Percentiles rank a stretch among this genome's conserved stretches.
These are phyloP conservation scores for Fusarium sarcochroum DNA, from an alignment of 2,329 filamentous ascomycete species.

Conservation along the genomic window DNA sequence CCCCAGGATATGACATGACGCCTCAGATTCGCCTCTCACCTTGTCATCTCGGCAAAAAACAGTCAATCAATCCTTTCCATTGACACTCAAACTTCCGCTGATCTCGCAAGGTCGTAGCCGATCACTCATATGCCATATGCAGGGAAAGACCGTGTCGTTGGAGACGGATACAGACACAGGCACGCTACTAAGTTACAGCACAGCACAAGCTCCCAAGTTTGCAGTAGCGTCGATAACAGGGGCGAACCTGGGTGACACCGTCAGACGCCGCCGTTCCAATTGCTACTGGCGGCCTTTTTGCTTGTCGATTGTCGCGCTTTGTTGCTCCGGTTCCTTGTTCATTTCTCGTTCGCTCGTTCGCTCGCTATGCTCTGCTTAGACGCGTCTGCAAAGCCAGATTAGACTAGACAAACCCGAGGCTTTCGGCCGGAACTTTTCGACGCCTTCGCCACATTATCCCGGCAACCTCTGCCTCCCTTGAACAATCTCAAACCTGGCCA, in stretches of 20 bases:
- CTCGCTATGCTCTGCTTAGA: background rate
- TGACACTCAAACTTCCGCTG: slow-evolving; percentile 38
- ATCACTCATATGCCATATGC: slow-evolving; percentile 39
- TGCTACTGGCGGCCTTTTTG: slow-evolving; percentile 21
- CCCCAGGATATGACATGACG: slow-evolving; percentile 19
- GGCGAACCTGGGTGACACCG: slow-evolving; percentile 28
- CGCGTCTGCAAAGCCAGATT: slow-evolving; percentile 20
- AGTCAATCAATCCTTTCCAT: slow-evolving; percentile 19
- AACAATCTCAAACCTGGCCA: slow-evolving; percentile 38
- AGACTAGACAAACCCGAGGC: slow-evolving; percentile 34
- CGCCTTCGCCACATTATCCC: slow-evolving; percentile 34
- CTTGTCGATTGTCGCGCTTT: slow-evolving; percentile 24
- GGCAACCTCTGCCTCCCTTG: slow-evolving; percentile 38
- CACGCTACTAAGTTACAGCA: slow-evolving; percentile 21
- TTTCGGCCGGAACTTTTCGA: slow-evolving; percentile 45
- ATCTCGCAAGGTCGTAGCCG: slow-evolving; percentile 41
- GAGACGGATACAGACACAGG: slow-evolving; percentile 26
- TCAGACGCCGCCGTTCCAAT: slow-evolving; percentile 23
- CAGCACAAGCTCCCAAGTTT: slow-evolving; percentile 29
- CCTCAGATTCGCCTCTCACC: slow-evolving; percentile 27
- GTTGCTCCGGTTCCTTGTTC: slow-evolving; percentile 24
- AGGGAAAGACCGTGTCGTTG: slow-evolving; percentile 33
- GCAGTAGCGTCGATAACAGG: slow-evolving; percentile 39
- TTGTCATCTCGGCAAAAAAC: slow-evolving; percentile 38
- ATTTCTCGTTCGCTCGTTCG: slow-evolving; percentile 15